phyloP scores from a whole-genome alignment of 352 stramenopile genomes.

The Phytophthora europaea region DNA sequence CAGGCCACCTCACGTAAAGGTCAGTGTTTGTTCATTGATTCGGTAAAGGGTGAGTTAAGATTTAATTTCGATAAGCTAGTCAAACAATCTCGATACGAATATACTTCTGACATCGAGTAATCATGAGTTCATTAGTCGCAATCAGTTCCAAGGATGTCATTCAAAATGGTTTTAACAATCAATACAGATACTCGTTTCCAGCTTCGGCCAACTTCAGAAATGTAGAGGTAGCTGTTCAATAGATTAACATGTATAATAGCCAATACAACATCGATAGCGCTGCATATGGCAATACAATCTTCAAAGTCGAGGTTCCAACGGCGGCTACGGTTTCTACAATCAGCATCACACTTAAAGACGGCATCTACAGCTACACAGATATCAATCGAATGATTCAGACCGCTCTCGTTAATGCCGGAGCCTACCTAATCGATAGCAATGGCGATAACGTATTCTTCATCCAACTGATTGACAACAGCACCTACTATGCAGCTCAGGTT shows the following conservation, averaged over 20 bases:
- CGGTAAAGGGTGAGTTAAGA: constrained; percentile 1
- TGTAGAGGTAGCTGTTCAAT: constrained; percentile 2
- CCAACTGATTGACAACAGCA: constrained; percentile 6
- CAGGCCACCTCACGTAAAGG: neutral
- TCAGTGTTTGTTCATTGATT: neutral
- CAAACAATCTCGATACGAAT: neutral
- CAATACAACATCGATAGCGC: neutral
- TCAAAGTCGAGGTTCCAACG: constrained; percentile 5
- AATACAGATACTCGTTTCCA: neutral
- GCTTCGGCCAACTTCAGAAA: neutral
- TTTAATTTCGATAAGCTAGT: neutral
- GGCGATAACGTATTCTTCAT: constrained; percentile 15
- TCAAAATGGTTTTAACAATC: neutral
- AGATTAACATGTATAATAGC: neutral
- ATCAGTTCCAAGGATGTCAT: neutral
- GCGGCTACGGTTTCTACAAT: neutral
- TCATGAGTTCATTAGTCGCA: neutral
- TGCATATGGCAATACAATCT: neutral
- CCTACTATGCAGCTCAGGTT: constrained; percentile 12
- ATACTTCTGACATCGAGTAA: neutral
- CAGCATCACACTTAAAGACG: neutral
- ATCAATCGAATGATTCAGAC: constrained; percentile 15
- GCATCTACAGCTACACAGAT: constrained; percentile 7
- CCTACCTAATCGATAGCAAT: neutral
- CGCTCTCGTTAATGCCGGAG: constrained; percentile 1